phyloP scores from a whole-genome alignment of 2,329 filamentous ascomycete species.

The Aspergillus sp. region DNA sequence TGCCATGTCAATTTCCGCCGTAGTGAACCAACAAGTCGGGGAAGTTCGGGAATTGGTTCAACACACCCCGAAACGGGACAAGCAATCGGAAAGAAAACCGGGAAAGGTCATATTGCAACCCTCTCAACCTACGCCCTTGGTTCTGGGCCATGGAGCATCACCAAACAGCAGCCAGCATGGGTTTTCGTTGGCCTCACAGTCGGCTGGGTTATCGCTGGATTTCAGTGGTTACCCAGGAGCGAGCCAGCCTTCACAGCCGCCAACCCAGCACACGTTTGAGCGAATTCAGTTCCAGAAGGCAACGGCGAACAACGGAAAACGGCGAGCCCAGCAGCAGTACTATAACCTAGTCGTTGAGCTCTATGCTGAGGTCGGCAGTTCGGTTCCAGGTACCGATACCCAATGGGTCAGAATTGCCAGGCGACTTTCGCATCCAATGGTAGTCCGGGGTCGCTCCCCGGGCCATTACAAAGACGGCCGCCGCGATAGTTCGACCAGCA shows the following conservation, averaged over 20 bases:
- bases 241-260: conserved; percentile 38
- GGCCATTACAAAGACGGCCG: conserved; percentile 76
- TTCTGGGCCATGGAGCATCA: conserved; percentile 29
- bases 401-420: conserved; percentile 72
- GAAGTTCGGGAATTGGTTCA: conserved; percentile 84
- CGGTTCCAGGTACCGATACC: conserved; percentile 44
- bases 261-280: conserved; percentile 69
- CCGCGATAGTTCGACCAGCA: conserved; percentile 68
- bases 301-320: conserved; percentile 90
- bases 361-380: conserved; percentile 65
- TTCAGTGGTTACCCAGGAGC: conserved; percentile 36
- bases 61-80: conserved; percentile 89
- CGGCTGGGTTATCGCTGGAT: conserved; percentile 35
- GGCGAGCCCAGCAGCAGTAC: conserved; percentile 86
- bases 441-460: conserved; percentile 81
- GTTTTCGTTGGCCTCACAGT: conserved; percentile 29
- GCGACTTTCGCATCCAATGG: conserved; percentile 75
- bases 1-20: conserved; percentile 81
- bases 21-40: conserved; percentile 72
- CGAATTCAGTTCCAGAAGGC: conserved; percentile 94
- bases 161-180: conserved; percentile 27
- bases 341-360: conserved; percentile 89
- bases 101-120: conserved; percentile 69
- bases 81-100: conserved; percentile 76
- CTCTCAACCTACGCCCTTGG: conserved; percentile 57